phyloP scores from a whole-genome alignment of 805 yeast species.

The Scheffersomyces coipomensis region DNA sequence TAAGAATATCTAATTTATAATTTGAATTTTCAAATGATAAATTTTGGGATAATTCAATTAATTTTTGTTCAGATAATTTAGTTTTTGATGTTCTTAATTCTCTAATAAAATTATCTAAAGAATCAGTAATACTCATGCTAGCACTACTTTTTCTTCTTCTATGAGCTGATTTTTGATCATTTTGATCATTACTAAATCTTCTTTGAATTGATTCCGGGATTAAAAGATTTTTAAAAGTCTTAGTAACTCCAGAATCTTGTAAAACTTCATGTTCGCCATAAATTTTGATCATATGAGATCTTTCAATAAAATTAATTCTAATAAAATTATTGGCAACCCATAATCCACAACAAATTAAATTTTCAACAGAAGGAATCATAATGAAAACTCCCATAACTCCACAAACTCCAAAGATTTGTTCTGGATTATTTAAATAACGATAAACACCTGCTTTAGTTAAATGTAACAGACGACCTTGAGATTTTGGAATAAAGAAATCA shows the following conservation, averaged over 20 bases:
- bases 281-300: constrained; percentile 71
- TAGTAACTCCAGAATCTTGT: constrained; percentile 51
- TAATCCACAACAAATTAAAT: constrained; percentile 47
- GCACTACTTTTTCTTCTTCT: constrained; percentile 27
- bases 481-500: constrained; percentile 69
- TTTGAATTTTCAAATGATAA: constrained; percentile 37
- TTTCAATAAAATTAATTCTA: constrained; percentile 72
- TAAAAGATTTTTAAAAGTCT: constrained; percentile 41
- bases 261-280: constrained; percentile 65
- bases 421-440: constrained; percentile 80
- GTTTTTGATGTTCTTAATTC: constrained; percentile 36
- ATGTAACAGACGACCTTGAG: constrained; percentile 29
- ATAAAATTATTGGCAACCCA: constrained; percentile 68
- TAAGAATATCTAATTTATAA: constrained; percentile 24
- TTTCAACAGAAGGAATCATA: constrained; percentile 51
- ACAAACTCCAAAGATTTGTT: constrained; percentile 72
- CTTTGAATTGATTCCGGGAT: constrained; percentile 38
- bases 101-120: constrained; percentile 46
- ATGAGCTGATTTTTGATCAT: constrained; percentile 11
- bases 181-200: constrained; percentile 20
- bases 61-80: constrained; percentile 30
- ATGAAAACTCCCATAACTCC: constrained; percentile 78
- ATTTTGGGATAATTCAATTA: constrained; percentile 39
- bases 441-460: constrained; percentile 79
- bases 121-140: constrained; percentile 40